Evolutionary conservation across 176 grass and related monocot genomes (phyloP).

Genomic region (Oryza nivara): DNA sequence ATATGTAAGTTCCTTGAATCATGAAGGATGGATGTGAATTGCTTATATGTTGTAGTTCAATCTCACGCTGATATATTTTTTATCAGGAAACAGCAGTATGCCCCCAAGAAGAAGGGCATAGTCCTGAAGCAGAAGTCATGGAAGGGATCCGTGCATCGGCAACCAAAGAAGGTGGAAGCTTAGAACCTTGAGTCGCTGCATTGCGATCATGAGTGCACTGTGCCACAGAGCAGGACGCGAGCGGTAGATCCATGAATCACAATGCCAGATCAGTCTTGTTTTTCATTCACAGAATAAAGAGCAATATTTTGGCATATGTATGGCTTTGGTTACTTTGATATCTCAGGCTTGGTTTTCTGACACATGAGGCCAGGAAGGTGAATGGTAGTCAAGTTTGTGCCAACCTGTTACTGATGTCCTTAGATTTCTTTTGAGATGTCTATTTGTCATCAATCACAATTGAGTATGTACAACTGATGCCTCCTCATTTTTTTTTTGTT

Average conservation of each 20-base stretch:
- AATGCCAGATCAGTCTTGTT: not conserved
- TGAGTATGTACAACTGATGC: not conserved
- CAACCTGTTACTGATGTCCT: not conserved
- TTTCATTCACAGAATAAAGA: constrained; percentile 41
- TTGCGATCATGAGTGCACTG: not conserved
- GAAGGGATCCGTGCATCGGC: constrained; percentile 25
- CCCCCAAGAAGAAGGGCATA: constrained; percentile 42
- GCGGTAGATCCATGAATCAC: not conserved
- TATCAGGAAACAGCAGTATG: constrained; percentile 42
- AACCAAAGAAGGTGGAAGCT: constrained; percentile 36
- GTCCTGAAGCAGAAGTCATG: constrained; percentile 37
- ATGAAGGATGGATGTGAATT: not conserved
- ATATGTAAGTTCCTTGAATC: not conserved
- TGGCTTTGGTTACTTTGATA: constrained; percentile 23
- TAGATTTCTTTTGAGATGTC: not conserved
- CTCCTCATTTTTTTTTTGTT: not conserved
- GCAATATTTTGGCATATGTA: constrained; percentile 3
- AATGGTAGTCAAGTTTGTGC: not conserved
- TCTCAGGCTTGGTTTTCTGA: not conserved
- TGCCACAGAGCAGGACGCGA: not conserved
- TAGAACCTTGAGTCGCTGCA: constrained; percentile 6
- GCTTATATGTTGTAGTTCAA: not conserved
- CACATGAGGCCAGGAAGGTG: not conserved
- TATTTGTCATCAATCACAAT: not conserved
- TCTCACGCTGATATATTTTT: not conserved